These are phyloP conservation scores for Monoraphidium neglectum DNA, from an alignment of 139 green algal species.

Conservation along the genomic window DNA sequence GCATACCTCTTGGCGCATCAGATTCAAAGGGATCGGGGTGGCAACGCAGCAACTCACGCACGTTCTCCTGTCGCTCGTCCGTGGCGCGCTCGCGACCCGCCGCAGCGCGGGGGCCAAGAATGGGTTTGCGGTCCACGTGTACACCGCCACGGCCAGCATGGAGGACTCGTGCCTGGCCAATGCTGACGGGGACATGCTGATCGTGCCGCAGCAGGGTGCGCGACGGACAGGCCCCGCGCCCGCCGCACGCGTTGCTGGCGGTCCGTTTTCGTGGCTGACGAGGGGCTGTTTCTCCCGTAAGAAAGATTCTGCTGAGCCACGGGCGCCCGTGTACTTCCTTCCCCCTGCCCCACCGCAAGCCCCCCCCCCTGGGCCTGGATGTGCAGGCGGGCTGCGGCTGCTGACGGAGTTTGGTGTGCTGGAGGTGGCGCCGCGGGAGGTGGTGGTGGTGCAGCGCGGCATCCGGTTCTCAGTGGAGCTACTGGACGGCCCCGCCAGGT, in stretches of 20 bases:
- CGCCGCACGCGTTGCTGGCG: too few species aligned
- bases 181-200: conserved; percentile 94
- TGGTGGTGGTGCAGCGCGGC: conserved; percentile 81
- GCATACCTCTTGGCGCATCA: too few species aligned
- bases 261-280: neutral
- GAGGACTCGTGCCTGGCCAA: conserved; percentile 79
- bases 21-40: too few species aligned
- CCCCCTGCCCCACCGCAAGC: too few species aligned
- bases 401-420: conserved; percentile 89
- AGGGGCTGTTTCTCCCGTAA: too few species aligned
- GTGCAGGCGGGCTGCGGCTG: conserved; percentile 72
- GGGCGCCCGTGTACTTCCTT: too few species aligned
- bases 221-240: neutral
- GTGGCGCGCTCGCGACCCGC: too few species aligned
- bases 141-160: conserved; percentile 75
- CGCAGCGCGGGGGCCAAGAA: conserved; percentile 72
- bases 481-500: conserved; percentile 23
- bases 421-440: conserved; percentile 76
- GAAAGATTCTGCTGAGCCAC: too few species aligned
- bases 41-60: too few species aligned
- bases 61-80: too few species aligned
- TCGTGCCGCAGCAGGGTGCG: conserved; percentile 89
- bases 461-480: conserved; percentile 86
- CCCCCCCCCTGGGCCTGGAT: too few species aligned
- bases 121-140: conserved; percentile 94